phyloP scores from a whole-genome alignment of 202 grass and related monocot genomes.

The Musa balbisiana region DNA sequence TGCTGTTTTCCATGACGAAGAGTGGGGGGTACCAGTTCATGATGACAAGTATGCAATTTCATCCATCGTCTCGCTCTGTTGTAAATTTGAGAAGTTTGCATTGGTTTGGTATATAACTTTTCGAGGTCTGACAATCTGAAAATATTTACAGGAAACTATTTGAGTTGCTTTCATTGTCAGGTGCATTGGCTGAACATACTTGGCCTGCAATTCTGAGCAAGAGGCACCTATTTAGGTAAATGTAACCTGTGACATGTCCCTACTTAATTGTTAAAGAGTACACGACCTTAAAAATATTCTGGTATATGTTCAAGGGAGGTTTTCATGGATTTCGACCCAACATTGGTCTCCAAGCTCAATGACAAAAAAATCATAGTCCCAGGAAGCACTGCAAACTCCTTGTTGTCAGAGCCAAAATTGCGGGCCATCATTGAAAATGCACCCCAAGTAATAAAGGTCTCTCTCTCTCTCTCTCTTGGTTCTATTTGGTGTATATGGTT shows the following conservation, averaged over 20 bases:
- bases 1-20: slow-evolving; percentile 77
- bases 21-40: slow-evolving; percentile 89
- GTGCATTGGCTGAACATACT: slow-evolving; percentile 75
- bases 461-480: not conserved
- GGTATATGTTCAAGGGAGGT: slow-evolving; percentile 50
- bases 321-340: slow-evolving; percentile 80
- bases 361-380: slow-evolving; percentile 63
- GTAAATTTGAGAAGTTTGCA: not conserved
- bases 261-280: not conserved
- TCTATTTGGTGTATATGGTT: not conserved
- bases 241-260: slow-evolving; percentile 1
- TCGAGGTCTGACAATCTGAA: slow-evolving; percentile 10
- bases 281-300: not conserved
- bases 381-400: slow-evolving; percentile 49
- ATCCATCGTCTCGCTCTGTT: slow-evolving; percentile 10
- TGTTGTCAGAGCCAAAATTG: slow-evolving; percentile 73
- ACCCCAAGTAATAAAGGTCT: slow-evolving; percentile 71
- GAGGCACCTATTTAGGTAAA: slow-evolving; percentile 76
- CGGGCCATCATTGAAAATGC: slow-evolving; percentile 73
- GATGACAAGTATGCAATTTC: slow-evolving; percentile 67
- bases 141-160: slow-evolving; percentile 68
- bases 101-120: not conserved
- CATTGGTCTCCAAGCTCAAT: slow-evolving; percentile 57
- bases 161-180: slow-evolving; percentile 82
- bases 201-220: slow-evolving; percentile 89